Conservation (phyloP, 345 rosid species). For the Citrus sinensis region DNA sequence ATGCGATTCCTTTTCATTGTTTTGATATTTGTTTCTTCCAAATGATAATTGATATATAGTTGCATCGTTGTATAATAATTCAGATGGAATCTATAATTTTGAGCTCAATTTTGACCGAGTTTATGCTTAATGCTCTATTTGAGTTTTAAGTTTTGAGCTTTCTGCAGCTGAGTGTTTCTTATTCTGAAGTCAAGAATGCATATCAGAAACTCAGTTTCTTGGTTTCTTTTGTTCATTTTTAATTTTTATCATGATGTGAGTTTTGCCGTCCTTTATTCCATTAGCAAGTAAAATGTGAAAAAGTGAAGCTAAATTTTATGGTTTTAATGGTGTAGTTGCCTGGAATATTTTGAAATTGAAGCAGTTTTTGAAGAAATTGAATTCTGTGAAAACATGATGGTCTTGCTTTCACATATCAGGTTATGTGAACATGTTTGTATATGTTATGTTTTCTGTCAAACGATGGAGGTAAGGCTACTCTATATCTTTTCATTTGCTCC, state of each 20-base stretch:
- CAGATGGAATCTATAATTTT: slow-evolving; percentile 1
- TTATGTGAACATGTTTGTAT: background rate
- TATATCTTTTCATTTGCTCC: background rate
- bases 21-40: background rate
- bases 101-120: background rate
- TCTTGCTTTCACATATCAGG: background rate
- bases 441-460: background rate
- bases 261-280: background rate
- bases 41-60: background rate
- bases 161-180: background rate
- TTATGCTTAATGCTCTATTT: background rate
- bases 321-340: background rate
- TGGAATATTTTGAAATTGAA: background rate
- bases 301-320: background rate
- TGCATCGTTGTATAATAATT: background rate
- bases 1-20: background rate
- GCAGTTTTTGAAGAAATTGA: background rate
- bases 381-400: background rate
- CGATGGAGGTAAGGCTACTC: background rate
- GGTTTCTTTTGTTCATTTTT: background rate
- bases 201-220: background rate
- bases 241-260: background rate
- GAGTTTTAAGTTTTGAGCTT: background rate
- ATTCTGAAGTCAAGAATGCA: background rate
- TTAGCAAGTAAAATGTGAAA: background rate